Evolutionary conservation across 768 basidiomycete species (phyloP).

Genomic region (Ramaria rubella): DNA sequence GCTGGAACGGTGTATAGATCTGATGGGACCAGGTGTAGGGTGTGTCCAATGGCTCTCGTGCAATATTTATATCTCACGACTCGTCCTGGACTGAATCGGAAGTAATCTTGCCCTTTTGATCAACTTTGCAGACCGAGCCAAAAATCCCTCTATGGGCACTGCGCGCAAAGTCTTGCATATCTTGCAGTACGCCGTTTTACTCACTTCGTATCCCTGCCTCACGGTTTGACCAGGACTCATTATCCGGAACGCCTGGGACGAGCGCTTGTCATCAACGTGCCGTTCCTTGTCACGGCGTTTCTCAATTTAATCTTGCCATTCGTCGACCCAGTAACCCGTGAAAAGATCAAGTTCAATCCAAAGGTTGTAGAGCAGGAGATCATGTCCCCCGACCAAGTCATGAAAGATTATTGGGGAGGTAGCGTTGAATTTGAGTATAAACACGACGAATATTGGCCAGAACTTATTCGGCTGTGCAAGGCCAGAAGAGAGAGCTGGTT

Average conservation of each 20-base stretch:
- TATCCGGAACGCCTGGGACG: slow-evolving; percentile 81
- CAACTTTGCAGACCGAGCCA: slow-evolving; percentile 69
- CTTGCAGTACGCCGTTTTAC: slow-evolving; percentile 17
- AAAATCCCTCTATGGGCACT: slow-evolving; percentile 40
- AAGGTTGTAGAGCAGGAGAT: slow-evolving; percentile 56
- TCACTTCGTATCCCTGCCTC: slow-evolving; percentile 37
- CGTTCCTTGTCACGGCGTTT: slow-evolving; percentile 68
- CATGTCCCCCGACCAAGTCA: slow-evolving; percentile 64
- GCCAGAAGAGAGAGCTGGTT: slow-evolving; percentile 44
- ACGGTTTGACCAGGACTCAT: slow-evolving; percentile 55
- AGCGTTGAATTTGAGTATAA: slow-evolving; percentile 59
- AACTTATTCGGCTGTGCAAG: slow-evolving; percentile 48
- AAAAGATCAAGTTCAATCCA: slow-evolving; percentile 74
- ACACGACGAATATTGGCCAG: slow-evolving; percentile 71
- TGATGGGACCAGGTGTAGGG: slow-evolving; percentile 82
- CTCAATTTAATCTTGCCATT: slow-evolving; percentile 75
- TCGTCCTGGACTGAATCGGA: neutral
- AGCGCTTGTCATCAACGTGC: slow-evolving; percentile 73
- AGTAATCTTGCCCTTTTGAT: slow-evolving; percentile 69
- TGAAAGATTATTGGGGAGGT: slow-evolving; percentile 71
- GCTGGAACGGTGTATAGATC: slow-evolving; percentile 67
- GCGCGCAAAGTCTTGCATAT: slow-evolving; percentile 29
- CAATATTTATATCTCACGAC: neutral
- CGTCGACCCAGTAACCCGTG: slow-evolving; percentile 74
- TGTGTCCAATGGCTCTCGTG: slow-evolving; percentile 27